Percentiles rank a stretch among this genome's conserved stretches.
Evolutionary conservation across 768 basidiomycete genomes (phyloP).

Genomic region (Trichaptum fuscoviolaceum): DNA sequence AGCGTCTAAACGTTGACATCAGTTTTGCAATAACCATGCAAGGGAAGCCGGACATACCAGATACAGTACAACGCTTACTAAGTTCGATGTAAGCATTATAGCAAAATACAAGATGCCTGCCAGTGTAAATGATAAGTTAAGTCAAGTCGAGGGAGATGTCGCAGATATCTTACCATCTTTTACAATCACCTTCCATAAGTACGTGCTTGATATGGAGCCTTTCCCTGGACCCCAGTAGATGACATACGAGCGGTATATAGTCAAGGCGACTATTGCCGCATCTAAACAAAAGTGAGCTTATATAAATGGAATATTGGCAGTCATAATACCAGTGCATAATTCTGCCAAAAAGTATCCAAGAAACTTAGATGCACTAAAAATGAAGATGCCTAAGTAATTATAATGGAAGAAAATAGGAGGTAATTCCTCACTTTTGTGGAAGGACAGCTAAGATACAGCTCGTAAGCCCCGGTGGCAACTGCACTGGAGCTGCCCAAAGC

Average conservation of each 20-base stretch:
- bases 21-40: background rate
- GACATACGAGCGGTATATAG: constrained; percentile 1
- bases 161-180: background rate
- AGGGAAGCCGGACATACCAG: constrained; percentile 12
- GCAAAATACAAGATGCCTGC: constrained; percentile 23
- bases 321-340: background rate
- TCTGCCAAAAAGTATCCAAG: background rate
- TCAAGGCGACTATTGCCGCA: background rate
- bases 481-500: background rate
- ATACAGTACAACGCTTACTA: constrained; percentile 20
- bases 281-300: background rate
- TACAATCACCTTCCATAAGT: background rate
- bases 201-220: background rate
- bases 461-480: background rate
- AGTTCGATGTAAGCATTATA: constrained; percentile 19
- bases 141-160: background rate
- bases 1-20: background rate
- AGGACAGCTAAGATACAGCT: background rate
- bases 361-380: background rate
- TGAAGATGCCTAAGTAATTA: background rate
- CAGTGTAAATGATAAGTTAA: background rate
- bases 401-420: background rate
- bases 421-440: background rate
- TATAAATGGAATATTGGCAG: background rate
- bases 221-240: background rate